Evolutionary conservation across 495 filamentous ascomycete genomes (phyloP), one percentile per base, ranked within the genome.

Genomic region (Cetradonia linearis): DNA sequence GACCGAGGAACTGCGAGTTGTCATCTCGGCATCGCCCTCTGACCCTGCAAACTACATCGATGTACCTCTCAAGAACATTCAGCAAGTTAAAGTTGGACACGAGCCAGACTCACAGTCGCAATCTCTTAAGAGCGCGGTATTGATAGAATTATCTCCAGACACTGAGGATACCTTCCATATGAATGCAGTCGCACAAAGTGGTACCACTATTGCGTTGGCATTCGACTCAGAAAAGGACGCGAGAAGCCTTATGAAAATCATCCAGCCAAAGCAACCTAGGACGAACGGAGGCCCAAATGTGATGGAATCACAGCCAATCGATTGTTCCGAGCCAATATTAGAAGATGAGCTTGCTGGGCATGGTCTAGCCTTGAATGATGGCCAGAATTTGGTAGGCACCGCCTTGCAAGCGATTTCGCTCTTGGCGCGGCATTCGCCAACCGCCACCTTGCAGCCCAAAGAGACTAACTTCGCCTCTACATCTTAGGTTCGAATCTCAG

Each of bases 41-140:
- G 46, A 27, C 4, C 31, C 54, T 14, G 58, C 66, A 11, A n/a
- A 56, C 1, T 68, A 66, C 34, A 52, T 68, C 20, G 66, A 66
- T 44, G 28, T 68, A 34, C 60, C 66, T 4, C 34, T 65, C 27
- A 16, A 30, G 16, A 56, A 40, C 11, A 63, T 63, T 31, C 13
- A 8, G 5, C 6, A 34, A 1, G 16, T 54, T 42, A 47, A 1
- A 34, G 9, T 49, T 20, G 28, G 36, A 5, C 11, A 20, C 13
- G 3, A 5, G 28, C 5, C 37, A 3, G 23, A 31, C 16, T 5
- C 7, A 13, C 31, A 60, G 30, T 61, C 59, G 18, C 59, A 48
- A 30, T 14, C 25, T 5, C 49, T 31, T 9, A 33, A 25, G 33
- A 48, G 37, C 30, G 52, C 40, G 42, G 16, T 61, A 14, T 25